Evolutionary conservation across 2,329 filamentous ascomycete genomes (phyloP).

Genomic region (Sordariomycetes sp.): DNA sequence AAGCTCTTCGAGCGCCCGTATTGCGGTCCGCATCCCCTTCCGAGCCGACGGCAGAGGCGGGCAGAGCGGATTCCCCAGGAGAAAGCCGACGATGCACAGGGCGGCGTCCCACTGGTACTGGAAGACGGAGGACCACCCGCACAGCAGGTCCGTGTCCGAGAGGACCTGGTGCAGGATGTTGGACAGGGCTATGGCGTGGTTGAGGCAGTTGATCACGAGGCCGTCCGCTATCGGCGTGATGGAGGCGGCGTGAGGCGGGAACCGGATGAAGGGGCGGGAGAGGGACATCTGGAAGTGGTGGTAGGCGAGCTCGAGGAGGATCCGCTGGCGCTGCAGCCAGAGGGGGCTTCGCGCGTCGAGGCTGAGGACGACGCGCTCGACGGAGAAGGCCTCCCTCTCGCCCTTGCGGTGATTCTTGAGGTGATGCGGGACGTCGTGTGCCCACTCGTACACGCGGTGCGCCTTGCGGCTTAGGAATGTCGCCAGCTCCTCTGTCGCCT

Average conservation of each 20-base stretch:
- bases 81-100: neutral
- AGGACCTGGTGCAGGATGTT: conserved; percentile 16
- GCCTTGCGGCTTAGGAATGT: neutral
- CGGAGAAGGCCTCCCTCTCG: conserved; percentile 23
- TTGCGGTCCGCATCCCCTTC: neutral
- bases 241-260: conserved; percentile 10
- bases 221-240: conserved; percentile 9
- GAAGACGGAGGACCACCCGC: conserved; percentile 15
- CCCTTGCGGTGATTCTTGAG: conserved; percentile 16
- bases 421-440: neutral
- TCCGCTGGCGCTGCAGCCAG: conserved; percentile 29
- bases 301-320: conserved; percentile 30
- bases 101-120: conserved; percentile 17
- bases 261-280: conserved; percentile 27
- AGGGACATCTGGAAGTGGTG: conserved; percentile 27
- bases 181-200: conserved; percentile 16
- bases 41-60: neutral
- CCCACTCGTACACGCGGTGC: neutral
- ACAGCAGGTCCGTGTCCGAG: conserved; percentile 14
- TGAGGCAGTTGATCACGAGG: conserved; percentile 13
- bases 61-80: neutral
- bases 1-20: neutral
- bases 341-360: conserved; percentile 20
- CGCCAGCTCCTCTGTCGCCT: neutral
- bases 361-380: conserved; percentile 19